phyloP scores from a whole-genome alignment of 495 filamentous ascomycete genomes.

The Penicillium samsonianum region DNA sequence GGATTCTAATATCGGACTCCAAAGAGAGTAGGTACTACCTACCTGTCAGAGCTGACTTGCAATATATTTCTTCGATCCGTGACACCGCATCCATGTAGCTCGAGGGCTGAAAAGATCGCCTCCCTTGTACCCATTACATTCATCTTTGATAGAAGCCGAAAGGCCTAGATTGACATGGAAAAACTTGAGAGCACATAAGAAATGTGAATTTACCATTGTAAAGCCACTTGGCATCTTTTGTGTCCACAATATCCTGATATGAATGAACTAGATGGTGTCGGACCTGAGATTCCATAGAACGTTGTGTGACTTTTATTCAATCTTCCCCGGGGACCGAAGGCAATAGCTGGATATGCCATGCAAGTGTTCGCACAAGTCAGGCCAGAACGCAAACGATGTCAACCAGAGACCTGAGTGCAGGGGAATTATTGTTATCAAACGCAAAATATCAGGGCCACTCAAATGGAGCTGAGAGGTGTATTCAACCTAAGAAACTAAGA shows the following conservation, averaged over 20 bases:
- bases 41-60: conserved; percentile 1
- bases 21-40: conserved; percentile 14
- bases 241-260: neutral
- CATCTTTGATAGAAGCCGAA: neutral
- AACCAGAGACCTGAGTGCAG: neutral
- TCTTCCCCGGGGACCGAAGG: neutral
- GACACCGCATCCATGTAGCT: conserved; percentile 13
- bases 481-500: neutral
- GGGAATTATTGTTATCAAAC: neutral
- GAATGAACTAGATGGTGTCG: neutral
- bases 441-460: neutral
- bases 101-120: conserved; percentile 7
- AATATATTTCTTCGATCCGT: conserved; percentile 9
- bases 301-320: conserved; percentile 21
- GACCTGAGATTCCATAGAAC: neutral
- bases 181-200: neutral
- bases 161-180: neutral
- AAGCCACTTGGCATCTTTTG: neutral
- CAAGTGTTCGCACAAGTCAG: conserved; percentile 14
- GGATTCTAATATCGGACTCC: conserved; percentile 18
- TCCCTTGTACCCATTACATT: conserved; percentile 7
- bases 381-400: neutral
- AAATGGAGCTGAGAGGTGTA: neutral
- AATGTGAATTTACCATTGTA: neutral
- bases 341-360: conserved; percentile 8